Evolutionary conservation across 148 eudicot species (phyloP).

Genomic region (Dianthus caryophyllus): DNA sequence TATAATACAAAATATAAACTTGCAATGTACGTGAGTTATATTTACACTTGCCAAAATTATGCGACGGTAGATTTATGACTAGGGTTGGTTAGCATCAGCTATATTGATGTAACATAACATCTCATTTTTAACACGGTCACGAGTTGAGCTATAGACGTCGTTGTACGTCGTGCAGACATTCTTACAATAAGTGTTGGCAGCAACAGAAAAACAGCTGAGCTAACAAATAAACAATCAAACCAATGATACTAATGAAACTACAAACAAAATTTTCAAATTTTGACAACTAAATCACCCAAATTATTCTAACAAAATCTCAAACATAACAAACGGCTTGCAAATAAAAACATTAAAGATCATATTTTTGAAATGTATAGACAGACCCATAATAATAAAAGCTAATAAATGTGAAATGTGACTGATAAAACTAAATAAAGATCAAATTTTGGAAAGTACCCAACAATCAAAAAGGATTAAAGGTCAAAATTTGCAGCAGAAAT

Average conservation of each 20-base stretch:
- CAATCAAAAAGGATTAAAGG: background rate
- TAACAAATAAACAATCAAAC: background rate
- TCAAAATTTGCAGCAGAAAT: background rate
- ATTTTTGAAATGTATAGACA: slow-evolving; percentile 12
- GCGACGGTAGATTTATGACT: too few relatives aligned
- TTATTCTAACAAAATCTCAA: background rate
- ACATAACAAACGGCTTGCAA: background rate
- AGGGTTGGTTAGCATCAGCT: too few relatives aligned
- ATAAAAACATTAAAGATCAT: slow-evolving; percentile 1
- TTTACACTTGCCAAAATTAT: too few relatives aligned
- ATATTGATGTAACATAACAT: too few relatives aligned
- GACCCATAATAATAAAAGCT: background rate
- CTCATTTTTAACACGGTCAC: too few relatives aligned
- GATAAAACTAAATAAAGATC: background rate
- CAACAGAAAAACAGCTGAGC: too few relatives aligned
- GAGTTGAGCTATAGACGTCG: too few relatives aligned
- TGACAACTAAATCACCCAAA: background rate
- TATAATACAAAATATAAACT: too few relatives aligned
- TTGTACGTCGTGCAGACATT: too few relatives aligned
- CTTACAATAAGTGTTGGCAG: too few relatives aligned
- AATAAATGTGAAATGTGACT: slow-evolving; percentile 3
- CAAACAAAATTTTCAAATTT: background rate
- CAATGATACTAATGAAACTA: background rate
- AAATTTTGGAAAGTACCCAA: background rate
- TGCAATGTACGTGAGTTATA: too few relatives aligned